phyloP scores from a whole-genome alignment of 1,284 basidiomycete species.

The Cutaneotrichosporon sp. region DNA sequence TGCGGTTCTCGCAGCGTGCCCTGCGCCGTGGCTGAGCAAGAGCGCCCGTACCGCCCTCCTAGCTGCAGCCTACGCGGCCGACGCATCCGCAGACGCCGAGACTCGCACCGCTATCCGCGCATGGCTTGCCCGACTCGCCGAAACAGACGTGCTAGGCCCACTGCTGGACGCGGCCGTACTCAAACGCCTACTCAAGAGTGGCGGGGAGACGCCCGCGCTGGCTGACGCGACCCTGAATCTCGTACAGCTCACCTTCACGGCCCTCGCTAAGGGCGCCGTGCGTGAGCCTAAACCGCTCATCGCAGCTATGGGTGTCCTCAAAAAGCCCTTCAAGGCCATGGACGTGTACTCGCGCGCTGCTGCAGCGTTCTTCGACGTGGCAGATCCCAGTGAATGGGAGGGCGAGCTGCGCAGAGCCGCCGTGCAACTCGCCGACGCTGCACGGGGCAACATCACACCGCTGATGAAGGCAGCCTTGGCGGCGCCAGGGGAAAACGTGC shows the following conservation, averaged over 20 bases:
- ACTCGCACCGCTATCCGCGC: conserved; percentile 9
- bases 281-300: background rate
- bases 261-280: background rate
- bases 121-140: conserved; percentile 19
- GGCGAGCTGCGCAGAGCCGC: conserved; percentile 4
- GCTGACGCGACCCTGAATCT: conserved; percentile 8
- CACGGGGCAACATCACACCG: conserved; percentile 1
- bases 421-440: conserved; percentile 5
- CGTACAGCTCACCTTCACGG: background rate
- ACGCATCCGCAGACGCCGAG: conserved; percentile 1
- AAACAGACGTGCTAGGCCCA: conserved; percentile 15
- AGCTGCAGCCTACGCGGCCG: conserved; percentile 15
- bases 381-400: background rate
- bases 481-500: background rate
- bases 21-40: conserved; percentile 16
- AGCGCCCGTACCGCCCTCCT: conserved; percentile 13
- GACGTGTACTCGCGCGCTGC: conserved; percentile 8
- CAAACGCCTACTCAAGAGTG: conserved; percentile 10
- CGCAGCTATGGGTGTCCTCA: background rate
- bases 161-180: conserved; percentile 11
- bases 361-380: background rate
- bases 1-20: conserved; percentile 12
- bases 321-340: conserved; percentile 6
- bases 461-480: background rate
- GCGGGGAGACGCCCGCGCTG: background rate